phyloP scores from a whole-genome alignment of 345 rosid genomes.

The Pistacia integerrima region DNA sequence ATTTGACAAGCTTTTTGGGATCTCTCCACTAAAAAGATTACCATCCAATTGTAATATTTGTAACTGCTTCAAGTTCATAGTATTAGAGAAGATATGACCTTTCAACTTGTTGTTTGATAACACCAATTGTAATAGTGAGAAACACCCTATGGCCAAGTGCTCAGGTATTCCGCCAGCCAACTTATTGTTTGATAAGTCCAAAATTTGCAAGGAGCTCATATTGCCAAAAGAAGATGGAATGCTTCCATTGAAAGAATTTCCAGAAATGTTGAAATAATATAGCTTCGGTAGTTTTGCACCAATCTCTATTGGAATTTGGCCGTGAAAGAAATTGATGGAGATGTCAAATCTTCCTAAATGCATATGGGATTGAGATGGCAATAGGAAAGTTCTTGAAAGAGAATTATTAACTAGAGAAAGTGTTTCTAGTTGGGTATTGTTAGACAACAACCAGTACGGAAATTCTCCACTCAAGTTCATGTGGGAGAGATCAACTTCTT shows the following conservation, averaged over 20 bases:
- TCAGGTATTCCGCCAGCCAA: neutral
- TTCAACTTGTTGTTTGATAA: slow-evolving; percentile 21
- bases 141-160: neutral
- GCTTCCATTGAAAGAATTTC: neutral
- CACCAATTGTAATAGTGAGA: too few species aligned
- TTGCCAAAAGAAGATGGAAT: neutral
- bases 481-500: neutral
- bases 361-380: slow-evolving; percentile 10
- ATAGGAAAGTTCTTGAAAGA: neutral
- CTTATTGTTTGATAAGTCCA: neutral
- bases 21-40: neutral
- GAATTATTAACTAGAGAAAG: neutral
- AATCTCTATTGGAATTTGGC: slow-evolving; percentile 2
- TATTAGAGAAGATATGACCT: neutral
- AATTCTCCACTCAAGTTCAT: neutral
- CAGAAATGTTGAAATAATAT: neutral
- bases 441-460: neutral
- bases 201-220: neutral
- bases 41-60: neutral
- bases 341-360: neutral
- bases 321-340: neutral
- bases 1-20: neutral
- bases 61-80: neutral
- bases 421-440: neutral
- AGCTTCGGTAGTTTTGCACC: neutral